These are phyloP conservation scores for Podaxis carcinomalis DNA, from an alignment of 768 basidiomycete genomes.

Conservation along the genomic window DNA sequence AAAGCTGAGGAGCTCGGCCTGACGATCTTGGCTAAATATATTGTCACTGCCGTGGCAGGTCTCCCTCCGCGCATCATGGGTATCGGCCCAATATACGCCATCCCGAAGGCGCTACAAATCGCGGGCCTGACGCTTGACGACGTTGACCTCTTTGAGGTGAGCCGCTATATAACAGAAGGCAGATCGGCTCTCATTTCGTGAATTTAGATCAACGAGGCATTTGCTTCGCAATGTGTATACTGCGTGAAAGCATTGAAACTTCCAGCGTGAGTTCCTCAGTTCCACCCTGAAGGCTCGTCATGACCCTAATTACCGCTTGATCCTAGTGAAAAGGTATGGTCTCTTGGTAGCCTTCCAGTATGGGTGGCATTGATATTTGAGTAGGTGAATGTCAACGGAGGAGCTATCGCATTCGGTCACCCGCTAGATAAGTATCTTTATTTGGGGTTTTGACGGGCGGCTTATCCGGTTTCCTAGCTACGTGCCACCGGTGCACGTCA, in stretches of 20 bases:
- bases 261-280: slow-evolving; percentile 27
- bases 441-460: slow-evolving; percentile 14
- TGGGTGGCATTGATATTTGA: not conserved
- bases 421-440: slow-evolving; percentile 62
- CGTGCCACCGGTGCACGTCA: slow-evolving; percentile 84
- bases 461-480: slow-evolving; percentile 26
- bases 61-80: slow-evolving; percentile 84
- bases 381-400: slow-evolving; percentile 84
- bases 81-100: slow-evolving; percentile 80
- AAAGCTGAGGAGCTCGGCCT: slow-evolving; percentile 77
- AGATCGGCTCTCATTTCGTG: not conserved
- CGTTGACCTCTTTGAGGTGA: slow-evolving; percentile 77
- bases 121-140: slow-evolving; percentile 63
- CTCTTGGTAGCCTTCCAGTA: not conserved
- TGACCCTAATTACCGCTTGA: not conserved
- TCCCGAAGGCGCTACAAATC: slow-evolving; percentile 69
- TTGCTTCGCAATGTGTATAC: slow-evolving; percentile 81
- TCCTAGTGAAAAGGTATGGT: slow-evolving; percentile 32
- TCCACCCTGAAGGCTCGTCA: not conserved
- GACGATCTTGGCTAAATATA: slow-evolving; percentile 70
- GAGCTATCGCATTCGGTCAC: slow-evolving; percentile 85
- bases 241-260: slow-evolving; percentile 63
- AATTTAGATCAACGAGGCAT: slow-evolving; percentile 83
- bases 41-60: slow-evolving; percentile 69
- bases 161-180: slow-evolving; percentile 8